Base-by-base conservation (phyloP, 768 basidiomycete species). In the Lactarius evosmus region DNA sequence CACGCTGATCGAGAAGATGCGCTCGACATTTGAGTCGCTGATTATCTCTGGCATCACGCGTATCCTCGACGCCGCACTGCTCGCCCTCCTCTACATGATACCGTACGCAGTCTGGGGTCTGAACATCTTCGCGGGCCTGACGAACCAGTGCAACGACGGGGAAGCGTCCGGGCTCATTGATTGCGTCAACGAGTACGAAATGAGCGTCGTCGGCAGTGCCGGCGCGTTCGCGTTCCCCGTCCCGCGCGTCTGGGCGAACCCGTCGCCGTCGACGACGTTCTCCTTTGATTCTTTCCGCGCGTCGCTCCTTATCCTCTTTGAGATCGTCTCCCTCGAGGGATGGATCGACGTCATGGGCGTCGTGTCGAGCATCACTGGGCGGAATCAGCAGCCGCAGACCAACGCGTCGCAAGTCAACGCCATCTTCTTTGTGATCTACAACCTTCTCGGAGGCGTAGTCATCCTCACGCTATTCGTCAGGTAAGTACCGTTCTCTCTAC, bases 241-340 rank as follows among this genome's bases (percentile, higher is more conserved):
- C 7, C 96, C 96, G 19, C 84, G 93, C 22, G 87, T 84, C n/a
- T 98, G 96, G 96, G 80, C 84, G 61, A 88, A 93, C 67, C 93
- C 96, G 8, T 83, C 85, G 0, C 88, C 88, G 6, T 89, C 88
- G 22, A 93, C 91, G 1, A 82, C 82, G 1, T 98, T 94, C 77
- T 89, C 88, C 2, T 98, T 98, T 71, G 96, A 98, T 75, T 85
- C 79, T 16, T 98, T 98, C 75, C 80, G 83, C 7, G 77, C 87
- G 4, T 89, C 93, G 0, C 78, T 98, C 44, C 82, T 98, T 58
- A 97, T 98, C 70, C 81, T 98, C 1, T 98, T 97, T 70, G 96
- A 98, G 76, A 94, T 96, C 68, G 93, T 98, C 27, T 96, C 95
- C 0, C 77, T 97, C 55, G 95, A 96, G 76, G 96, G 96, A 2